Percentiles rank a stretch among this genome's conserved stretches.
Conservation (phyloP, 129 eudicot genomes). For the Gnaphalium uliginosum region DNA sequence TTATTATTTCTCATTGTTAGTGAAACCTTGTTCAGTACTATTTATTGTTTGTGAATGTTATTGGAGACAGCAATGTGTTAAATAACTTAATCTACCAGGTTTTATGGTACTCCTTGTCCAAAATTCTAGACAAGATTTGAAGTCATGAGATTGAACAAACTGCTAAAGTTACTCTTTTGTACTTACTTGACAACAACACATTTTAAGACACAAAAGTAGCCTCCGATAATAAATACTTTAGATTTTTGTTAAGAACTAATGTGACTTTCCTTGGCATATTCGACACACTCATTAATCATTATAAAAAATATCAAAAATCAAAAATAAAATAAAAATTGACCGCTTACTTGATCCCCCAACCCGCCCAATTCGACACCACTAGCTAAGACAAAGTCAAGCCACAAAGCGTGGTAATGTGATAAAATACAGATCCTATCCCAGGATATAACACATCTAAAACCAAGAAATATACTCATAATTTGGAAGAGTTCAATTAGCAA, state of each 20-base stretch:
- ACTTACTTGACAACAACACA: neutral
- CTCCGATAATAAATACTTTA: neutral
- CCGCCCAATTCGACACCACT: neutral
- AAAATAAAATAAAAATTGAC: too few relatives aligned
- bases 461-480: conserved; percentile 6
- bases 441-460: neutral
- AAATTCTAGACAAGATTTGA: neutral
- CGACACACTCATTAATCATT: neutral
- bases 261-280: neutral
- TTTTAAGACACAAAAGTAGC: neutral
- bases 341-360: neutral
- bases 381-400: neutral
- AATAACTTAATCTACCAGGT: neutral
- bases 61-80: neutral
- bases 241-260: neutral
- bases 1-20: conserved; percentile 10
- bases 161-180: neutral
- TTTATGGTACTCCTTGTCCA: neutral
- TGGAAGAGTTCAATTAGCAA: neutral
- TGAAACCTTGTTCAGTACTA: conserved; percentile 5
- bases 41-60: neutral
- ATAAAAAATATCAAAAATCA: too few relatives aligned
- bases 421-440: neutral
- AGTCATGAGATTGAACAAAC: neutral
- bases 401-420: neutral